Base-by-base conservation (phyloP, 768 basidiomycete species). In the Holtermanniella nyarrowii region DNA sequence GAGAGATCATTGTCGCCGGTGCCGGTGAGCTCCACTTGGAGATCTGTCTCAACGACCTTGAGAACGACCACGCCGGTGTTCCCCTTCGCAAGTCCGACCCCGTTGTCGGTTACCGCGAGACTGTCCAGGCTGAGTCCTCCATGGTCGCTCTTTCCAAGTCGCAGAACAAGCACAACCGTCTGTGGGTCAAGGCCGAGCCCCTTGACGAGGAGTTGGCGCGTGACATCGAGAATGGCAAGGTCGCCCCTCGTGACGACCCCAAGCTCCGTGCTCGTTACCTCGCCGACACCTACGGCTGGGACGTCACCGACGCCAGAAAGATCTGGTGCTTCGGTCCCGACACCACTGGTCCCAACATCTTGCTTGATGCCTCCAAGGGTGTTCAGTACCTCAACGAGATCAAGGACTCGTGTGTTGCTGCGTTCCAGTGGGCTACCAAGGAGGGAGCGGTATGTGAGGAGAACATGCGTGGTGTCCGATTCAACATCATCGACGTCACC, bases 301-400 rank as follows among this genome's bases (percentile, higher is more conserved):
- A 99, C 72, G 91, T 97, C 61, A 95, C 95, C 55, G 95, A 99
- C 68, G 95, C 95, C 63, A 80, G 95, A 70, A 96, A 95, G 80
- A 97, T 99, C 71, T 99, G 95, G 95, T 88, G 87, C 75, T 99
- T 99, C 79, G 95, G 93, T 64, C 95, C 95, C 57, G 95, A 99
- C 60, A 95, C 88, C 47, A 89, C 87, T 60, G 95, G 95, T 42
- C 83, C 95, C 52, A 99, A 99, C 77, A 74, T 99, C 74, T 76
- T 99, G 74, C 88, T 95, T 66, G 95, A 99, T 76, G 87, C 85
- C 62, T 96, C 95, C 65, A 99, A 97, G 81, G 95, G 89, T 77
- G 89, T 95, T 53, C 95, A 99, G 71, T 97, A 95, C 77, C 77
- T 99, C 57, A 93, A 89, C 72, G 95, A 99, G 81, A 99, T 99